These are phyloP conservation scores for Trichoderma koningiopsis DNA, from an alignment of 2,329 filamentous ascomycete species.

Conservation along the genomic window DNA sequence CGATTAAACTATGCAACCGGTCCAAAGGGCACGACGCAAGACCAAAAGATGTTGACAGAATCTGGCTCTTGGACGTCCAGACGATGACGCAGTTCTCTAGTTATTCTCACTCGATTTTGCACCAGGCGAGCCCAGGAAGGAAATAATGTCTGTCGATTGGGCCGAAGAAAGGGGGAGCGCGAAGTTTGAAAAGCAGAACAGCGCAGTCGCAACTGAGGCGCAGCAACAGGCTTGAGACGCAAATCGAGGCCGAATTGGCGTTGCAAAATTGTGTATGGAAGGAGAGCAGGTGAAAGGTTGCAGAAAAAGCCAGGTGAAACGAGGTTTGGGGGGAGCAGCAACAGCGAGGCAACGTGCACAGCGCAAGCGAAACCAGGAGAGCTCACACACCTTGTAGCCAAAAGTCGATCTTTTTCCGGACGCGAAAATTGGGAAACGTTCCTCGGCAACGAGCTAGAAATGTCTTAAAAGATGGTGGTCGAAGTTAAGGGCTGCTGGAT, in stretches of 20 bases:
- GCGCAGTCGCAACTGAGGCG: constrained; percentile 3
- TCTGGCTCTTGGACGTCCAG: constrained; percentile 8
- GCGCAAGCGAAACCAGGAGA: constrained; percentile 24
- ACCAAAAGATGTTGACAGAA: constrained; percentile 32
- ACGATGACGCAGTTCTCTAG: background rate
- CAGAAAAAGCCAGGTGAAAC: constrained; percentile 8
- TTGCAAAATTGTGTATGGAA: background rate
- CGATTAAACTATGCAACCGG: constrained; percentile 30
- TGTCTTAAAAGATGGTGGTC: constrained; percentile 23
- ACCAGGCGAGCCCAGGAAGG: constrained; percentile 8
- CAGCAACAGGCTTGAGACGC: constrained; percentile 11
- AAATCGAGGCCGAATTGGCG: constrained; percentile 14
- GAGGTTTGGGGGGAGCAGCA: constrained; percentile 25
- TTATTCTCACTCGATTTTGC: background rate
- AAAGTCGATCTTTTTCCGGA: constrained; percentile 25
- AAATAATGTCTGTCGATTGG: background rate
- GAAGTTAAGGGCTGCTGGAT: constrained; percentile 16
- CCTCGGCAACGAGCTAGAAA: constrained; percentile 32
- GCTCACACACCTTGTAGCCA: constrained; percentile 19
- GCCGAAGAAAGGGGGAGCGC: background rate
- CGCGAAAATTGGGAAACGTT: constrained; percentile 26
- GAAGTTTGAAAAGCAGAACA: background rate
- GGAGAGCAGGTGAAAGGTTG: constrained; percentile 8
- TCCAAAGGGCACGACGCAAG: constrained; percentile 31
- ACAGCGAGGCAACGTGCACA: constrained; percentile 22